Evolutionary conservation across 805 yeast species (phyloP).

Genomic region (Cyberlindnera saturnus): DNA sequence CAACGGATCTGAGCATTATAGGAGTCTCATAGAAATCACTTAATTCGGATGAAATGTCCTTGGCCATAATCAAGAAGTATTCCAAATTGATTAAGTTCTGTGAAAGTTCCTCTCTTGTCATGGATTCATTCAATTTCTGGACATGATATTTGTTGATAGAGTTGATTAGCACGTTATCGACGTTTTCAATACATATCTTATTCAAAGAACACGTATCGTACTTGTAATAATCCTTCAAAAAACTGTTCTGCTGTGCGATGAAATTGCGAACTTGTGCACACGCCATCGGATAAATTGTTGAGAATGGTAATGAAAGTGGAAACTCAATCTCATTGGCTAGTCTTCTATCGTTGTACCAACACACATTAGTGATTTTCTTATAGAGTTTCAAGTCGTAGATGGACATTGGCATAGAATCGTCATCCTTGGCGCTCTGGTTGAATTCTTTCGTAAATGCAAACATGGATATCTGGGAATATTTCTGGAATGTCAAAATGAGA

Average conservation of each 20-base stretch:
- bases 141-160: constrained; percentile 62
- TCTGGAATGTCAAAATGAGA: constrained; percentile 50
- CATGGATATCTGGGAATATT: constrained; percentile 51
- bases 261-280: constrained; percentile 70
- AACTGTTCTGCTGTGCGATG: constrained; percentile 56
- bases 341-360: constrained; percentile 62
- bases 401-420: constrained; percentile 83
- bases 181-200: constrained; percentile 48
- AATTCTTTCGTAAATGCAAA: constrained; percentile 57
- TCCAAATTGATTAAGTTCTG: constrained; percentile 87
- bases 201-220: constrained; percentile 56
- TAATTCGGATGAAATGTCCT: constrained; percentile 43
- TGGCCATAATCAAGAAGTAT: constrained; percentile 71
- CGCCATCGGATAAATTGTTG: constrained; percentile 80
- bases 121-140: constrained; percentile 49
- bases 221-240: constrained; percentile 59
- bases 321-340: constrained; percentile 31
- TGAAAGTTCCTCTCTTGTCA: constrained; percentile 83
- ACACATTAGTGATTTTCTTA: constrained; percentile 53
- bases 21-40: constrained; percentile 32
- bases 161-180: constrained; percentile 64
- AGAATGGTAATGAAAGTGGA: constrained; percentile 75
- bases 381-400: constrained; percentile 55
- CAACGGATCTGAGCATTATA: constrained; percentile 45
- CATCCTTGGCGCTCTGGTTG: constrained; percentile 57